phyloP scores from a whole-genome alignment of 179 eudicot species.

The Carnegiea gigantea region DNA sequence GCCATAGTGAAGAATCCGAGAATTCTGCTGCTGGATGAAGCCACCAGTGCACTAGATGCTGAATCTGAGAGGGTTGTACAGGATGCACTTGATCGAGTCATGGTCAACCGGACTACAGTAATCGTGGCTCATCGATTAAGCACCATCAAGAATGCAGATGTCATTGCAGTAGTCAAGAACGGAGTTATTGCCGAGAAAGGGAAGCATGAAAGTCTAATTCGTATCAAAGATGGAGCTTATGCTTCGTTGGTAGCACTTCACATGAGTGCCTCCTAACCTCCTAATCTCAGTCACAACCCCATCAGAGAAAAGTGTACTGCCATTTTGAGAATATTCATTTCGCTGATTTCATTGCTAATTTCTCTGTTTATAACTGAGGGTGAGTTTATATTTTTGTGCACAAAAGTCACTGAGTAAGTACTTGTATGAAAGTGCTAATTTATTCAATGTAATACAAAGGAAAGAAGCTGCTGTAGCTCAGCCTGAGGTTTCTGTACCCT shows the following conservation, averaged over 20 bases:
- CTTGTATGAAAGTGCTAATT: background rate
- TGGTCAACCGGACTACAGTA: constrained; percentile 3
- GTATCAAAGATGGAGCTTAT: background rate
- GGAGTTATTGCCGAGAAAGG: constrained; percentile 14
- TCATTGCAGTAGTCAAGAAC: constrained; percentile 11
- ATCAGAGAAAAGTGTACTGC: background rate
- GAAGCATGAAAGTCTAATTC: constrained; percentile 8
- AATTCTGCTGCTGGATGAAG: constrained; percentile 8
- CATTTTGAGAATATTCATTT: background rate
- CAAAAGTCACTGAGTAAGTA: background rate
- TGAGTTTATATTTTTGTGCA: background rate
- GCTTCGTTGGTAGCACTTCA: constrained; percentile 9
- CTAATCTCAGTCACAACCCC: background rate
- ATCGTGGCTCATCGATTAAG: constrained; percentile 14
- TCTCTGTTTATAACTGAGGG: background rate
- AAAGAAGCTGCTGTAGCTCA: background rate
- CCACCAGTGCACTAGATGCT: constrained; percentile 14
- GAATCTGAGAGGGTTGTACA: constrained; percentile 15
- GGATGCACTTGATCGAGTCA: constrained; percentile 13
- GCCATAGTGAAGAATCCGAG: constrained; percentile 6
- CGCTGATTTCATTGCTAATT: background rate
- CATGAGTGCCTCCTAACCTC: constrained; percentile 7
- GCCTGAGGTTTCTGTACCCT: background rate
- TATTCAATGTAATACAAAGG: background rate
- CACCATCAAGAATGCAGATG: constrained; percentile 8